These are phyloP conservation scores for Trichoderma sp. DNA, from an alignment of 2,329 filamentous ascomycete genomes.

Conservation along the genomic window DNA sequence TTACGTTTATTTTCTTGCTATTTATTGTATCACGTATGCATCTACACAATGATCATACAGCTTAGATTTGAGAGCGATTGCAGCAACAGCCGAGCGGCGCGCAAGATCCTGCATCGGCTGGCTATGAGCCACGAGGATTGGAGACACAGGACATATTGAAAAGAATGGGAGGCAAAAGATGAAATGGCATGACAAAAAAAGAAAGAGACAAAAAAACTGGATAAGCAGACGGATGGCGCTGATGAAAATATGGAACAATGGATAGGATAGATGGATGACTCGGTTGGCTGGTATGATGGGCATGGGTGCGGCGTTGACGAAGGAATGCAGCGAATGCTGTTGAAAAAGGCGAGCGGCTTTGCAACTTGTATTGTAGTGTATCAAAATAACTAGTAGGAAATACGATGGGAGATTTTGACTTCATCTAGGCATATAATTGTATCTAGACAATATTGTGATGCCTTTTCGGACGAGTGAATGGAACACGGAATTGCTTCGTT, in stretches of 20 bases:
- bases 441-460: too few species aligned
- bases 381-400: background rate
- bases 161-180: background rate
- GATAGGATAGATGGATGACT: slow-evolving; percentile 14
- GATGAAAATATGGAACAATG: background rate
- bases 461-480: background rate
- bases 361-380: background rate
- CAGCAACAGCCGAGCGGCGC: background rate
- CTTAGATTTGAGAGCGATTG: slow-evolving; percentile 5
- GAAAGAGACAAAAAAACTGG: background rate
- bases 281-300: background rate
- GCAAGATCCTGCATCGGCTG: background rate
- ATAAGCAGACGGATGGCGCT: background rate
- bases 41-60: slow-evolving; percentile 14
- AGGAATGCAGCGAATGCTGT: background rate
- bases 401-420: background rate
- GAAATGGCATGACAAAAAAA: background rate
- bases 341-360: background rate
- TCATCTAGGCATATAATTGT: background rate
- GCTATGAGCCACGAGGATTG: background rate
- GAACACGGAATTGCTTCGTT: background rate
- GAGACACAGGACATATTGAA: background rate
- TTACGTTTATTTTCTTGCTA: background rate
- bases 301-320: slow-evolving; percentile 3
- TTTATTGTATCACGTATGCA: slow-evolving; percentile 7